Base-by-base conservation (phyloP, 768 basidiomycete genomes). In the Lactarius hengduanensis region DNA sequence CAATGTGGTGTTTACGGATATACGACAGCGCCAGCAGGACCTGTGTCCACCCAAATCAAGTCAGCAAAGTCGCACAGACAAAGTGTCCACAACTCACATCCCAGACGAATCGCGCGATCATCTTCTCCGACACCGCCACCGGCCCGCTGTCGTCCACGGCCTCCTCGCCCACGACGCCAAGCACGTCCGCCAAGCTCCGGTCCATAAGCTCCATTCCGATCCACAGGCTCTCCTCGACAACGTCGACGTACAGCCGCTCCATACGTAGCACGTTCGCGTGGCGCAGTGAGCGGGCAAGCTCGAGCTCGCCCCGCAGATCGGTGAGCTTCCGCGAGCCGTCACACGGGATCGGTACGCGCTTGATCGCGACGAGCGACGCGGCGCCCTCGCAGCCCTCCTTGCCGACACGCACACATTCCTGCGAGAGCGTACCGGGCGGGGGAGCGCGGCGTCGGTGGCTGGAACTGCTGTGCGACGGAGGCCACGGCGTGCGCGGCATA, bases 141-240 rank as follows among this genome's bases (percentile, higher is more conserved):
- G 57, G 36, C 47, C n/a, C 47, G 13, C 92, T 91, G 60, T 43
- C 62, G 34, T 26, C 64, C 13, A 20, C 56, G 8, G 41, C 26
- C 13, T 62, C 65, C 36, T 54, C 56, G 18, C 58, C 66, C 0
- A 57, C 58, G 22, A 92, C 75, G 18, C 80, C 84, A 18, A 94
- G 80, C 56, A 94, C 82, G 74, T 94, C 92, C 71, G 92, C 92
- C 70, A 94, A 78, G 73, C 91, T 92, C 68, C 91, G 82, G 71
- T 92, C 91, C 92, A 94, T 92, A 38, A 94, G 83, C 74, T 93
- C 91, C 92, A 94, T 94, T 68, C 88, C 80, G 58, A 94, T 88
- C 92, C 92, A 94, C 43, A 94, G 76, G 65, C 86, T 70, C 61
- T 79, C 79, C 54, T 76, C 78, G 41, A 79, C 78, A 4, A 87